phyloP scores from a whole-genome alignment of 2,329 filamentous ascomycete genomes.

The Camptophora hylomeconis region DNA sequence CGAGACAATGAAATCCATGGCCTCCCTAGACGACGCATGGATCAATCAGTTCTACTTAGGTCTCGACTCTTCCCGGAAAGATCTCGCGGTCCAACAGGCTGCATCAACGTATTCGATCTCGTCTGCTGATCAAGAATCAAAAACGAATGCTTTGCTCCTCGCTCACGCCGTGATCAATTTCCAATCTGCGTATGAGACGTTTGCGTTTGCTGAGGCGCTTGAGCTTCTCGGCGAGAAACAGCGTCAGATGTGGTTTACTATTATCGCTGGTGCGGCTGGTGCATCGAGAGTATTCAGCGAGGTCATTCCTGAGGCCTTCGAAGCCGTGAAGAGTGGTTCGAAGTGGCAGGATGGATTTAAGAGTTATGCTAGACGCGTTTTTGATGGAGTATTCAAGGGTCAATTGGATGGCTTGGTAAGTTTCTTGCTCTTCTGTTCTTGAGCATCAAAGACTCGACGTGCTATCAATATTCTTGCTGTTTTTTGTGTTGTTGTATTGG shows the following conservation, averaged over 20 bases:
- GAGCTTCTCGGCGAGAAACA: constrained; percentile 13
- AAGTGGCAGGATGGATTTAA: constrained; percentile 12
- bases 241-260: constrained; percentile 14
- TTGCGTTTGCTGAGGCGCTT: constrained; percentile 14
- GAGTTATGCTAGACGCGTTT: constrained; percentile 13
- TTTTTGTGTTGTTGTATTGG: no score
- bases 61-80: constrained; percentile 9
- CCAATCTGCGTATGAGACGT: constrained; percentile 14
- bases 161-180: constrained; percentile 14
- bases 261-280: constrained; percentile 17
- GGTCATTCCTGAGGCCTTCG: constrained; percentile 14
- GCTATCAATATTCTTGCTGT: no score
- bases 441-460: no score
- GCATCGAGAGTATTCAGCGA: constrained; percentile 16
- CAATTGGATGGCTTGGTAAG: no score
- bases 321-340: constrained; percentile 8
- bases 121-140: constrained; percentile 5
- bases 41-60: constrained; percentile 16
- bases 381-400: no score
- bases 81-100: constrained; percentile 10
- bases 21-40: constrained; percentile 13
- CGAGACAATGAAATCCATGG: constrained; percentile 14
- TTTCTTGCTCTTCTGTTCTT: no score
- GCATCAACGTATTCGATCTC: constrained; percentile 6
- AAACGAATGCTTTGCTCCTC: constrained; percentile 9